These are phyloP conservation scores for Nephelium lappaceum DNA, from an alignment of 345 rosid species.

Conservation along the genomic window DNA sequence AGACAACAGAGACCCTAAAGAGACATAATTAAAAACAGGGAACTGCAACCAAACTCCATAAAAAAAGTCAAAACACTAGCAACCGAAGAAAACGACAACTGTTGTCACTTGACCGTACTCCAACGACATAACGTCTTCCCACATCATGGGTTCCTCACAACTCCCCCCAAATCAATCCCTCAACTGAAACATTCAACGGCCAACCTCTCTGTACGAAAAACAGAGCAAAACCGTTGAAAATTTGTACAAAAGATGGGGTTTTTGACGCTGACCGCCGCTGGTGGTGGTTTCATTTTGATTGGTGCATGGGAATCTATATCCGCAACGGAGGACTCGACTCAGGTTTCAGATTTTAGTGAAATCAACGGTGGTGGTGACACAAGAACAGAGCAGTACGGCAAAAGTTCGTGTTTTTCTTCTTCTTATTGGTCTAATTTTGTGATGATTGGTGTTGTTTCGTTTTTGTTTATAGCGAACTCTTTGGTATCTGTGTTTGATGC, in stretches of 20 bases:
- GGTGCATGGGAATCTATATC: constrained; percentile 60
- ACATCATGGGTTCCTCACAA: not conserved
- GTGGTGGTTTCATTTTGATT: constrained; percentile 63
- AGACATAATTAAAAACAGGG: not conserved
- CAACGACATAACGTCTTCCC: not conserved
- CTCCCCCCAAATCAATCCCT: not conserved
- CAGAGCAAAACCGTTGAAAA: not conserved
- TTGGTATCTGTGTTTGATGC: constrained; percentile 61
- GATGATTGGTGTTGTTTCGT: constrained; percentile 44
- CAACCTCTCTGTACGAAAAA: not conserved
- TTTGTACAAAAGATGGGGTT: constrained; percentile 48
- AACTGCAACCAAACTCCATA: not conserved
- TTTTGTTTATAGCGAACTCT: constrained; percentile 55
- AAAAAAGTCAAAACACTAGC: not conserved
- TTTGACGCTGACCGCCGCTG: constrained; percentile 49
- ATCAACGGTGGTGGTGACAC: constrained; percentile 21
- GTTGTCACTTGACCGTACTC: not conserved
- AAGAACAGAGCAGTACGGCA: not conserved
- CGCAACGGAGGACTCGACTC: constrained; percentile 30
- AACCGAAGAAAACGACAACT: not conserved
- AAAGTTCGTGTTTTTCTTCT: not conserved
- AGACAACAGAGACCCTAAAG: not conserved
- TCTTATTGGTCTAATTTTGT: constrained; percentile 25
- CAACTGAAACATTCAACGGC: not conserved
- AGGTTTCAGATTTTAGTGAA: constrained; percentile 20